These are phyloP conservation scores for Arachnopeziza araneosa DNA, from an alignment of 2,329 filamentous ascomycete species.

Conservation along the genomic window DNA sequence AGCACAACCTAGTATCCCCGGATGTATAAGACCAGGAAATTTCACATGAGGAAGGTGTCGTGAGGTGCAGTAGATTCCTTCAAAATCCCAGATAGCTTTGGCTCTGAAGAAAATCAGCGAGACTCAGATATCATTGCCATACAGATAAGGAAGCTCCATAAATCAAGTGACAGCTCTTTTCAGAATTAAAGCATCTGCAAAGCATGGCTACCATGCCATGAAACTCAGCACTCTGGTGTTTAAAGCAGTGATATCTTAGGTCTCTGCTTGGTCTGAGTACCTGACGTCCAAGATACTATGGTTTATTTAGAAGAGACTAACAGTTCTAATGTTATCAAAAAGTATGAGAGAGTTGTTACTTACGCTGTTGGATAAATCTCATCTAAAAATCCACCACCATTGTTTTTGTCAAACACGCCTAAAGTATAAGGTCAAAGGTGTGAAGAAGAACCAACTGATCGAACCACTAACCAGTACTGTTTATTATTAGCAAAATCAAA, in stretches of 20 bases:
- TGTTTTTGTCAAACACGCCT: constrained; percentile 61
- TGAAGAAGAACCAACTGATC: neutral
- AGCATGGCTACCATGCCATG: no score
- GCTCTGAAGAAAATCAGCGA: constrained; percentile 31
- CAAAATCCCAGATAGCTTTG: constrained; percentile 73
- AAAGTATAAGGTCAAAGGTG: neutral
- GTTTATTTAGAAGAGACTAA: no score
- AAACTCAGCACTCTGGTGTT: no score
- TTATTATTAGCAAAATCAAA: neutral
- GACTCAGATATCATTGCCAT: neutral
- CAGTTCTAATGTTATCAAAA: neutral
- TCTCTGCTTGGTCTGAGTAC: no score
- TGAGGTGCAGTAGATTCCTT: constrained; percentile 75
- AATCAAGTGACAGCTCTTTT: no score
- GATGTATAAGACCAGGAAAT: constrained; percentile 85
- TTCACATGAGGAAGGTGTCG: constrained; percentile 83
- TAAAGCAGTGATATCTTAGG: no score
- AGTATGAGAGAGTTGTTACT: constrained; percentile 22
- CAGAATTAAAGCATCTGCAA: no score
- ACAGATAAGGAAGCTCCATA: no score
- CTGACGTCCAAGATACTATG: no score
- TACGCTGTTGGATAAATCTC: constrained; percentile 80
- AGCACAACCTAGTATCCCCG: constrained; percentile 85
- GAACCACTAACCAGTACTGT: constrained; percentile 20
- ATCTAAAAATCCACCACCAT: constrained; percentile 85